phyloP scores from a whole-genome alignment of 2,329 filamentous ascomycete species.

The Penicillium sp. region DNA sequence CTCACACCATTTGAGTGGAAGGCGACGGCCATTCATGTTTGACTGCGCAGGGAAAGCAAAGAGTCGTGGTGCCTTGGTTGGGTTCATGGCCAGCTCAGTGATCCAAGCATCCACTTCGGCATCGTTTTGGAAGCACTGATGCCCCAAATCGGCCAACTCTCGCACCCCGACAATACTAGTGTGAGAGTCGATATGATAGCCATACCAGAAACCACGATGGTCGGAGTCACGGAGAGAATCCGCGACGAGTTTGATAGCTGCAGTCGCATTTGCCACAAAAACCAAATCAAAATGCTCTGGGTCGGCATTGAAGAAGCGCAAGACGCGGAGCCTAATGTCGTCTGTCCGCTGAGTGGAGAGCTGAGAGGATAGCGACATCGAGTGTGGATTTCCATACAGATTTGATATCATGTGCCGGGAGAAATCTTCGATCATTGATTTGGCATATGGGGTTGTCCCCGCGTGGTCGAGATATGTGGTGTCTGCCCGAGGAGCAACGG shows the following conservation, averaged over 20 bases:
- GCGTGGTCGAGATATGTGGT: conserved; percentile 89
- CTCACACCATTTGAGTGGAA: conserved; percentile 68
- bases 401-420: conserved; percentile 73
- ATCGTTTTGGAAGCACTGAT: conserved; percentile 63
- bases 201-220: conserved; percentile 70
- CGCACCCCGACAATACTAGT: conserved; percentile 82
- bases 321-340: conserved; percentile 66
- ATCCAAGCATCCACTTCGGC: conserved; percentile 66
- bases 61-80: conserved; percentile 37
- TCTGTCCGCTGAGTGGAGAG: conserved; percentile 72
- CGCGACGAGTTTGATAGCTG: conserved; percentile 79
- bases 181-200: conserved; percentile 80
- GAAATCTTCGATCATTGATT: conserved; percentile 76
- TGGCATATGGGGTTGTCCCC: conserved; percentile 80
- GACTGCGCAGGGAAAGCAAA: conserved; percentile 91
- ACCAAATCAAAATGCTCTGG: conserved; percentile 81
- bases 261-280: conserved; percentile 90
- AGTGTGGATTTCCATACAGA: conserved; percentile 90
- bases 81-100: conserved; percentile 27
- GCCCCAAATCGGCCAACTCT: conserved; percentile 63
- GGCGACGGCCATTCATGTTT: conserved; percentile 80
- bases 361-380: conserved; percentile 77
- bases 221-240: conserved; percentile 70
- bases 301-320: conserved; percentile 78
- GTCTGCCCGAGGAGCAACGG: conserved; percentile 46